Evolutionary conservation across 129 eudicot species (phyloP).

Genomic region (Centaurea solstitialis): DNA sequence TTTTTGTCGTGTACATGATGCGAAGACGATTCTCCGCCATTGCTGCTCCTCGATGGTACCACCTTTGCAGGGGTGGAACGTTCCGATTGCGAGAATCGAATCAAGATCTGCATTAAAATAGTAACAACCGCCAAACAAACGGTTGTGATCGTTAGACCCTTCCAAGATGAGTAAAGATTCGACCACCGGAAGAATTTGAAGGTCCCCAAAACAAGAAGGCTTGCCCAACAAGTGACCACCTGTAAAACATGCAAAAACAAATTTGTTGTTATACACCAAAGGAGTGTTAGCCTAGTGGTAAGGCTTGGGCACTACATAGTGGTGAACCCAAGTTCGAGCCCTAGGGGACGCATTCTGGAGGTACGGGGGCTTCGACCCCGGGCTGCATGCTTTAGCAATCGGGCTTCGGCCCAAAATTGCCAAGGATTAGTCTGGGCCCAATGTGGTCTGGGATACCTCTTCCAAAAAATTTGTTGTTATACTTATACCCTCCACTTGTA

Average conservation of each 20-base stretch:
- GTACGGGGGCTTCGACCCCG: too few relatives aligned
- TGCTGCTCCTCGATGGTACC: constrained; percentile 40
- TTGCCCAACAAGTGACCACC: constrained; percentile 72
- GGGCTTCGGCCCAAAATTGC: too few relatives aligned
- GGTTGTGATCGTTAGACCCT: constrained; percentile 59
- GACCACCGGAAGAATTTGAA: constrained; percentile 65
- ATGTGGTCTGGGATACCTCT: too few relatives aligned
- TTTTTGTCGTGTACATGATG: constrained; percentile 31
- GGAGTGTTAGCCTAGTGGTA: too few relatives aligned
- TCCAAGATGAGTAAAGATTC: constrained; percentile 77
- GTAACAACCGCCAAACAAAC: constrained; percentile 50
- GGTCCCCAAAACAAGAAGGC: constrained; percentile 48
- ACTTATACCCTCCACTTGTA: too few relatives aligned
- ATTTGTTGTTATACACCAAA: too few relatives aligned
- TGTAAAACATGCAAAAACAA: constrained; percentile 19
- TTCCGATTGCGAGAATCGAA: constrained; percentile 77
- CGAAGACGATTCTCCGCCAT: constrained; percentile 13
- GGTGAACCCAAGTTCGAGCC: too few relatives aligned
- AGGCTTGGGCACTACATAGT: too few relatives aligned
- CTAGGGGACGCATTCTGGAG: too few relatives aligned
- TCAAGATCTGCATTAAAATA: constrained; percentile 76
- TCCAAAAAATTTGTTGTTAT: too few relatives aligned
- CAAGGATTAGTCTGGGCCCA: too few relatives aligned
- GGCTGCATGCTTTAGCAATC: too few relatives aligned
- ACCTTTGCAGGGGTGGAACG: constrained; percentile 81